Evolutionary conservation across 1,139 yeast genomes (phyloP).

Genomic region (Maudiozyma humilis): DNA sequence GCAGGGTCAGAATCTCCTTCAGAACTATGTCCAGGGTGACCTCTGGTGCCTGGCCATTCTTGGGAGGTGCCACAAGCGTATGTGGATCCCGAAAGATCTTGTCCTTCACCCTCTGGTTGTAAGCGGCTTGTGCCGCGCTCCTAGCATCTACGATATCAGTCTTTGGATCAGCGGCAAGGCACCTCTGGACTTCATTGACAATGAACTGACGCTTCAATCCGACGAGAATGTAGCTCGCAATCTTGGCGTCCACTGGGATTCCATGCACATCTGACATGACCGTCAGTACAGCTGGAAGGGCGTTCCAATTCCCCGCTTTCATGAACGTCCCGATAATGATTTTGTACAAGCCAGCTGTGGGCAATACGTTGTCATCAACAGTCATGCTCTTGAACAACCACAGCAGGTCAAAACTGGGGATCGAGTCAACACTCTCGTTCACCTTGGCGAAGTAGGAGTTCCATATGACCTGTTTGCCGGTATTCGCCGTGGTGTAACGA

Average conservation of each 20-base stretch:
- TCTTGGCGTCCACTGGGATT: conserved; percentile 9
- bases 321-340: conserved; percentile 19
- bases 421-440: neutral
- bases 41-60: neutral
- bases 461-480: conserved; percentile 10
- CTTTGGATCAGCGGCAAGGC: neutral
- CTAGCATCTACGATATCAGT: neutral
- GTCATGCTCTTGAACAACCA: conserved; percentile 20
- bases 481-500: conserved; percentile 9
- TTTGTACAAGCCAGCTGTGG: conserved; percentile 14
- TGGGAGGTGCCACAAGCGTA: neutral
- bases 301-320: conserved; percentile 20
- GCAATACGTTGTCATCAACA: conserved; percentile 19
- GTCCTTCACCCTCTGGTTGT: neutral
- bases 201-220: conserved; percentile 20
- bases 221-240: conserved; percentile 13
- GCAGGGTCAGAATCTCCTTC: conserved; percentile 10
- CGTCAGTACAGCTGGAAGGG: conserved; percentile 18
- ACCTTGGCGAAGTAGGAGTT: neutral
- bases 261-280: conserved; percentile 16
- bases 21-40: conserved; percentile 5
- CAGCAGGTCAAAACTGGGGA: conserved; percentile 14
- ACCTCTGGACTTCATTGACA: conserved; percentile 10
- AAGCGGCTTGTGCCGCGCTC: neutral
- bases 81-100: neutral